phyloP scores from a whole-genome alignment of 106 monocot genomes.

The Narthecium ossifragum region DNA sequence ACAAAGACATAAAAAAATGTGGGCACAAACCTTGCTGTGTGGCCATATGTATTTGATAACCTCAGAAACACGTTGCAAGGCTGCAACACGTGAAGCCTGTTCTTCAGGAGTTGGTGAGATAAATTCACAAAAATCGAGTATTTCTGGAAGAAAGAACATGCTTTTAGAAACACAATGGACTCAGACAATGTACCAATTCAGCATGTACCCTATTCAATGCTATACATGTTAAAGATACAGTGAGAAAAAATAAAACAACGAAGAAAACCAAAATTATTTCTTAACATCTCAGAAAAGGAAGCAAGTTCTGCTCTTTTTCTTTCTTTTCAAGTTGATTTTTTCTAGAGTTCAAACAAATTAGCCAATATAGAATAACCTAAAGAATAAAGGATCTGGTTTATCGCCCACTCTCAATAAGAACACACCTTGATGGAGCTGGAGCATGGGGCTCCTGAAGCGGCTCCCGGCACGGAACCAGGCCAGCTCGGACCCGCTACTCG shows the following conservation, averaged over 20 bases:
- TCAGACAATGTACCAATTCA: too few species aligned
- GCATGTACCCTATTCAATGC: background rate
- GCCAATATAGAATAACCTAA: background rate
- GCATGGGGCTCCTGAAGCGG: conserved; percentile 66
- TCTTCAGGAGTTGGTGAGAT: conserved; percentile 84
- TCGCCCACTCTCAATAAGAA: background rate
- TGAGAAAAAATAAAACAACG: background rate
- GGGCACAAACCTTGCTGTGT: conserved; percentile 52
- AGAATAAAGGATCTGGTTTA: background rate
- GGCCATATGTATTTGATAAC: conserved; percentile 96
- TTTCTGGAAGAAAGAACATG: conserved; percentile 44
- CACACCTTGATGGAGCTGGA: conserved; percentile 69
- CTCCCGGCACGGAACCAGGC: conserved; percentile 54
- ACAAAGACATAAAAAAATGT: too few species aligned
- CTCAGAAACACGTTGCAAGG: conserved; percentile 59
- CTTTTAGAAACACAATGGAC: background rate
- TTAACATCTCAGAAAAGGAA: background rate
- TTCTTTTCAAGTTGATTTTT: background rate
- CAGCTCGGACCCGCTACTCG: conserved; percentile 21
- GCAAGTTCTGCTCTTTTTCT: too few species aligned
- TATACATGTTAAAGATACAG: background rate
- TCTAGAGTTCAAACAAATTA: background rate
- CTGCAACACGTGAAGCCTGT: conserved; percentile 61
- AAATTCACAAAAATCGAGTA: conserved; percentile 86
- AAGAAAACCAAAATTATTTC: background rate